Evolutionary conservation across 2,329 filamentous ascomycete genomes (phyloP), one percentile per base, ranked within the genome.

Genomic region (Neoscytalidium dimidiatum): DNA sequence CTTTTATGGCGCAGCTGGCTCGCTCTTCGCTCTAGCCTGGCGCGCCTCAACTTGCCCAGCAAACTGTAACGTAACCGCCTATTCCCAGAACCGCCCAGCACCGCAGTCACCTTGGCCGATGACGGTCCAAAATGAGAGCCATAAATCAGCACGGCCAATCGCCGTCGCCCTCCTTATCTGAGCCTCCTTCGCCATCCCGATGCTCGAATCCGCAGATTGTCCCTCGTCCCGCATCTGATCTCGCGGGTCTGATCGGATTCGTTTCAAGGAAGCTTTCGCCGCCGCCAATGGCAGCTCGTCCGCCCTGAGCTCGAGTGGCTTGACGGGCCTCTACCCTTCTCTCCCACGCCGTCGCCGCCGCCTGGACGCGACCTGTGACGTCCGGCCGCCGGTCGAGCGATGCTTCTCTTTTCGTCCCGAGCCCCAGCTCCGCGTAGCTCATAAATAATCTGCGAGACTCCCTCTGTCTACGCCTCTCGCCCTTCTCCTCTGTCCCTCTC

Each of bases 401-500:
- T 48, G 48, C 23, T 44, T 51, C n/a, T 41, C 61, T 57, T 56
- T 74, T 71, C 69, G 66, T 60, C 67, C 62, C 51, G 62, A 48
- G 62, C 62, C 49, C 62, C 38, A 64, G 62, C 62, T 64, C 19
- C 35, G 13, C 26, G 19, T 48, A 31, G 58, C 41, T 64, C 62
- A 64, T 64, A 64, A 64, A 64, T 64, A 64, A 61, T 57, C 49
- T 43, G 41, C 62, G 28, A 43, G 38, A 64, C 14, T 23, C 35
- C 52, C 31, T 52, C 23, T 14, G 14, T 19, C 23, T 17, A 13
- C 56, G 11, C 21, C 23, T 38, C 14, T 29, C 35, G 23, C 7
- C 53, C 19, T 26, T 31, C 41, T 35, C 38, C 56, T 60, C 64
- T 58, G 31, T 67, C 60, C 35, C 66, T 43, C 51, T 66, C 44